Evolutionary conservation across 1,284 basidiomycete genomes (phyloP).

Genomic region (Ganoderma lingzhi): DNA sequence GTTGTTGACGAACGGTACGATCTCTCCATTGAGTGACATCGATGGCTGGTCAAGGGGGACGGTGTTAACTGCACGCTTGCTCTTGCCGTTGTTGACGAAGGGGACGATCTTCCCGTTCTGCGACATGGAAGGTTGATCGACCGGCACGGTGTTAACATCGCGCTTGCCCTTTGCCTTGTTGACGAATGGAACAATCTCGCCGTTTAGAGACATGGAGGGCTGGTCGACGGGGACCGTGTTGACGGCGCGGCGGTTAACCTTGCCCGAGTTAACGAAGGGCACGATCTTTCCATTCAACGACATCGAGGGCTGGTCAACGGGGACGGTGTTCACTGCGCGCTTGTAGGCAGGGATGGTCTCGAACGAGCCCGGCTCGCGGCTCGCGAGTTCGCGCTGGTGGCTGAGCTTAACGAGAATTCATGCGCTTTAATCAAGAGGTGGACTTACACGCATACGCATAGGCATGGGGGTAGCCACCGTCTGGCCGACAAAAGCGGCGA

Average conservation of each 20-base stretch:
- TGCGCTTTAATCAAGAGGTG: slow-evolving; percentile 1
- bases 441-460: slow-evolving; percentile 49
- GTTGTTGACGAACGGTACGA: slow-evolving; percentile 35
- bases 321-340: slow-evolving; percentile 45
- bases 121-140: slow-evolving; percentile 30
- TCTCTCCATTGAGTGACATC: slow-evolving; percentile 33
- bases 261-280: slow-evolving; percentile 31
- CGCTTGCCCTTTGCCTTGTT: slow-evolving; percentile 14
- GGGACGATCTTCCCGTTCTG: slow-evolving; percentile 27
- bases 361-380: slow-evolving; percentile 48
- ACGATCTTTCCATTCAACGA: slow-evolving; percentile 34
- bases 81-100: slow-evolving; percentile 36
- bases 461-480: slow-evolving; percentile 55
- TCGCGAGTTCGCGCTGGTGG: slow-evolving; percentile 35
- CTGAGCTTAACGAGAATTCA: background rate
- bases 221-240: slow-evolving; percentile 44
- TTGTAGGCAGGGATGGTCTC: slow-evolving; percentile 58
- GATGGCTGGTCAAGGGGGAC: slow-evolving; percentile 44
- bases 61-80: slow-evolving; percentile 38
- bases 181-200: slow-evolving; percentile 30
- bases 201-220: slow-evolving; percentile 36
- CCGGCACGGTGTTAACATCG: slow-evolving; percentile 32
- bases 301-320: slow-evolving; percentile 42
- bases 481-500: slow-evolving; percentile 54
- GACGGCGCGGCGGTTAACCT: slow-evolving; percentile 6